A percentile compares a stretch with the other conserved stretches of the same genome.
Conservation (phyloP, 2,329 filamentous ascomycete genomes). For the Allantophomopsis cytisporea region DNA sequence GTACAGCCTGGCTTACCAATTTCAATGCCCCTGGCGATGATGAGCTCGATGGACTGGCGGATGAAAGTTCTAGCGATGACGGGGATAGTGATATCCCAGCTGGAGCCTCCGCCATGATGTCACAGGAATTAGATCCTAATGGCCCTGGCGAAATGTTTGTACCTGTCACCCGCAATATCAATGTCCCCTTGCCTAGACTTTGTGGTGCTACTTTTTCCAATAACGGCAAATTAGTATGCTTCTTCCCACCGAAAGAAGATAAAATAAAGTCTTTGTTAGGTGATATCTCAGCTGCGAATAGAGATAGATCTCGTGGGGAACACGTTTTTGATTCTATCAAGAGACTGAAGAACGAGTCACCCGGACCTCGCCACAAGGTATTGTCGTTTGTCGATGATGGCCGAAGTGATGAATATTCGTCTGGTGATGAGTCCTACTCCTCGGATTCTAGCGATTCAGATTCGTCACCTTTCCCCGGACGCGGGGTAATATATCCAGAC, state of each 20-base stretch:
- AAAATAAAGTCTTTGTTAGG: conserved; percentile 34
- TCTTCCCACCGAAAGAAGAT: conserved; percentile 54
- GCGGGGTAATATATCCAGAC: conserved; percentile 9
- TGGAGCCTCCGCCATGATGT: conserved; percentile 36
- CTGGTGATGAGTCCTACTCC: conserved; percentile 16
- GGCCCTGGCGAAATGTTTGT: conserved; percentile 37
- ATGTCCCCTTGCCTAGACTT: conserved; percentile 40
- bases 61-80: conserved; percentile 76
- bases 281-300: conserved; percentile 29
- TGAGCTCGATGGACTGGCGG: conserved; percentile 37
- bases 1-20: conserved; percentile 47
- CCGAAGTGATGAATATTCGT: conserved; percentile 22
- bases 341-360: conserved; percentile 35
- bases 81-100: conserved; percentile 40
- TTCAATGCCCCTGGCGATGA: conserved; percentile 36
- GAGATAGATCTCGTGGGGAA: conserved; percentile 28
- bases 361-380: conserved; percentile 25
- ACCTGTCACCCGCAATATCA: conserved; percentile 36
- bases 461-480: conserved; percentile 13
- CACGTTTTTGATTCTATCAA: conserved; percentile 52
- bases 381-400: conserved; percentile 17
- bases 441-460: conserved; percentile 20
- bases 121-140: conserved; percentile 43
- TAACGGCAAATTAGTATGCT: conserved; percentile 50
- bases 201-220: conserved; percentile 49